Base-by-base conservation (phyloP, 148 eudicot genomes). In the Pharnaceum exiguum region DNA sequence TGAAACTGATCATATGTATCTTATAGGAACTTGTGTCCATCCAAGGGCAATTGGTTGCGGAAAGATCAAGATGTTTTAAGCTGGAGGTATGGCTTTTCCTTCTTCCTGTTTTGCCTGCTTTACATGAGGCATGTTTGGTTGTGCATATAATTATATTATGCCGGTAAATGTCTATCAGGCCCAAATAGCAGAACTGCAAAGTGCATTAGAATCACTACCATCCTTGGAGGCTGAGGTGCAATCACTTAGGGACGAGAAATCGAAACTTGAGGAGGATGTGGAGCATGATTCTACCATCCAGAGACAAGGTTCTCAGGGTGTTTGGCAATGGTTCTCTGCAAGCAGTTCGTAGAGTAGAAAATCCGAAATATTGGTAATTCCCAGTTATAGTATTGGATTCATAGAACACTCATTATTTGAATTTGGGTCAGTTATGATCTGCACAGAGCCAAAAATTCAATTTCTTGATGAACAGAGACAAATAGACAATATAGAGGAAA, bases 21-120 rank as follows among this genome's bases (percentile, higher is more conserved):
- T 44, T 61, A 40, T 63, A 94, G 99, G 99, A 94, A 77, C 77
- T 94, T 25, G 84, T 68, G 28, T 94, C 96, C 17, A 91, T 94
- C 59, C 95, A 84, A 77, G 85, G 75, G 62, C 99, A 94, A 61
- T 68, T 94, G 66, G 80, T 61, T 49, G 59, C 84, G 32, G 99
- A 94, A 76, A 76, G 96, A 72, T 94, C 95, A 65, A 83, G 96
- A 89, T 94, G 99, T 63, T 82, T 77, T 66, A 82, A 80, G 56
- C 67, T 94, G 60, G 99, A 89, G 99, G 99, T 93, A 63, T 63
- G 61, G 19, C 60, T 17, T 56, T 43, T 30, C 24, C 28, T 46
- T 30, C 19, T n/a, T 46, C 18, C 30, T 30, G 31, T n/a, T 28
- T 32, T 13, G 46, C n/a, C 21, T 40, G 6, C 9, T 27, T 13